Conservation (phyloP, 2,329 filamentous ascomycete genomes). For the Metarhizium robertsii region DNA sequence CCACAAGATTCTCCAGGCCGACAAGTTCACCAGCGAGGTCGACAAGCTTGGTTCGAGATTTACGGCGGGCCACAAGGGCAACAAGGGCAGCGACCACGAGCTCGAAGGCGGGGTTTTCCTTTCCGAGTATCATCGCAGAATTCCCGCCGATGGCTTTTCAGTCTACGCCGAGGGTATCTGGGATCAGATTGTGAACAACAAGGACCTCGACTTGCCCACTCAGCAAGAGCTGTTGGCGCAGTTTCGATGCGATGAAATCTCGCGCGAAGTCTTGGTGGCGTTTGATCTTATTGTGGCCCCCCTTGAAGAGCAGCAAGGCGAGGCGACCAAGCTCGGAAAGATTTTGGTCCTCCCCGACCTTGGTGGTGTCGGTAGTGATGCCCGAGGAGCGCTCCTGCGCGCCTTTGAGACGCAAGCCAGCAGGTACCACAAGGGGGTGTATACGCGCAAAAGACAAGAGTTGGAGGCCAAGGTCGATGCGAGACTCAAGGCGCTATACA, state of each 20-base stretch:
- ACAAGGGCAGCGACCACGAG: constrained; percentile 60
- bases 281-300: constrained; percentile 80
- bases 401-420: constrained; percentile 88
- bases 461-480: constrained; percentile 79
- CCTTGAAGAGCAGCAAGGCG: constrained; percentile 77
- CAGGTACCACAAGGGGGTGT: constrained; percentile 94
- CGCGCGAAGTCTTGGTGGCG: constrained; percentile 71
- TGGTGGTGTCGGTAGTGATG: constrained; percentile 61
- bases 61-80: constrained; percentile 66
- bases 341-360: constrained; percentile 65
- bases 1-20: constrained; percentile 92
- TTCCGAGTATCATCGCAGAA: constrained; percentile 89
- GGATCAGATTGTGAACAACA: constrained; percentile 99
- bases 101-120: constrained; percentile 76
- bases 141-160: constrained; percentile 94
- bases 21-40: constrained; percentile 78
- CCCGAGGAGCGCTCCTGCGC: constrained; percentile 64
- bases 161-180: constrained; percentile 89
- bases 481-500: constrained; percentile 80
- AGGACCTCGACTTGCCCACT: constrained; percentile 90
- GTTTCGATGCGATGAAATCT: constrained; percentile 95
- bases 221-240: constrained; percentile 95
- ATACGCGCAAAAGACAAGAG: constrained; percentile 74
- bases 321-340: constrained; percentile 63
- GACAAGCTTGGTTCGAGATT: constrained; percentile 74